These are phyloP conservation scores for Tetratostichococcus sp. DNA, from an alignment of 139 green algal species.

Conservation along the genomic window DNA sequence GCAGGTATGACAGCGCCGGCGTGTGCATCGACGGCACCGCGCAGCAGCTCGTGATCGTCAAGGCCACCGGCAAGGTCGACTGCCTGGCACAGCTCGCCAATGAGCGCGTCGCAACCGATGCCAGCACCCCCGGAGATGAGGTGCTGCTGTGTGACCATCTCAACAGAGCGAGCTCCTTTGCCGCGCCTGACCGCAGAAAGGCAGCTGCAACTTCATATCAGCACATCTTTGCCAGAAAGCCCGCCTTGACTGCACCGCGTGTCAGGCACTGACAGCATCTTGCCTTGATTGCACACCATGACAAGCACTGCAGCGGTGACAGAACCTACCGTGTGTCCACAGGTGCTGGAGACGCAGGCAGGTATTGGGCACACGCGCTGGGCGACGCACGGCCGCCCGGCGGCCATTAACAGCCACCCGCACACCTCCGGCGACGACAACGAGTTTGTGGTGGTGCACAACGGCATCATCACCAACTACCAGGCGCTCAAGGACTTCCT, in stretches of 20 bases:
- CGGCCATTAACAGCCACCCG: conserved; percentile 87
- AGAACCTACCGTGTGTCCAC: conserved; percentile 15
- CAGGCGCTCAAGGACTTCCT: conserved; percentile 83
- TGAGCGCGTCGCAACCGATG: conserved; percentile 7
- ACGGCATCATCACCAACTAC: conserved; percentile 99
- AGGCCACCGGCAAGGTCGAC: conserved; percentile 86
- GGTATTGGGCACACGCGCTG: conserved; percentile 97
- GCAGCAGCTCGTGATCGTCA: conserved; percentile 58
- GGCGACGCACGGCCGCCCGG: conserved; percentile 92
- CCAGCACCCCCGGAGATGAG: too few relatives aligned
- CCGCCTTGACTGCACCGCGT: too few relatives aligned
- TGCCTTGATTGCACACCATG: too few relatives aligned
- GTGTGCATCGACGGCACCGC: neutral
- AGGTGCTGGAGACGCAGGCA: conserved; percentile 53
- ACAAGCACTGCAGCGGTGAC: too few relatives aligned
- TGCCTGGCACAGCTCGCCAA: conserved; percentile 61
- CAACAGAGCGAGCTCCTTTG: too few relatives aligned
- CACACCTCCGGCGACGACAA: conserved; percentile 53
- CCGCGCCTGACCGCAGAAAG: too few relatives aligned
- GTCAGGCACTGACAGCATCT: too few relatives aligned
- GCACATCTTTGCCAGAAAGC: too few relatives aligned
- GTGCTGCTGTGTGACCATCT: too few relatives aligned
- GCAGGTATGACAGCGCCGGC: too few relatives aligned
- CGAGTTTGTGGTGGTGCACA: conserved; percentile 98
- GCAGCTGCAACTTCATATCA: too few relatives aligned